Conservation (phyloP, 1,284 basidiomycete genomes). For the Naganishia sp. region DNA sequence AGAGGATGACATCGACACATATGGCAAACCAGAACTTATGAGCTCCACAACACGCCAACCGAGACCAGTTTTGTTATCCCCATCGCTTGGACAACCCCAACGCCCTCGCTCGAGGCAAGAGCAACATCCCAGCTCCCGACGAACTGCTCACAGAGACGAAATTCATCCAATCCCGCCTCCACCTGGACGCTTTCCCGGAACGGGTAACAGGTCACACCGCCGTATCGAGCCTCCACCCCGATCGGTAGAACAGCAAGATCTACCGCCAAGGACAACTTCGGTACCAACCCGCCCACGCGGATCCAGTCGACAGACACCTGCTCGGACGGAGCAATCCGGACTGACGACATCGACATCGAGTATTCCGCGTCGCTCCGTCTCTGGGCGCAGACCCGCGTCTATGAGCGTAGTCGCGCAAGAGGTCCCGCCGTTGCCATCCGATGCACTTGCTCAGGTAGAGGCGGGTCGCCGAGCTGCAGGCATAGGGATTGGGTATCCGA, state of each 20-base stretch:
- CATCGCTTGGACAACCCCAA: background rate
- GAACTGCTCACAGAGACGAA: background rate
- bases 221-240: background rate
- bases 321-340: background rate
- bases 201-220: constrained; percentile 2
- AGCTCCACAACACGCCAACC: background rate
- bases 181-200: constrained; percentile 3
- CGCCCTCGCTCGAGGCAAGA: constrained; percentile 2
- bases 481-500: constrained; percentile 13
- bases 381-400: constrained; percentile 6
- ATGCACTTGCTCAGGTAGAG: constrained; percentile 16
- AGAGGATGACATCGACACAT: background rate
- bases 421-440: constrained; percentile 10
- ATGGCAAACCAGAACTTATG: background rate
- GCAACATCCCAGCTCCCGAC: background rate
- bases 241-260: background rate
- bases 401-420: constrained; percentile 10
- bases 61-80: background rate
- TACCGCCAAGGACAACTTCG: constrained; percentile 1
- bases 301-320: constrained; percentile 6
- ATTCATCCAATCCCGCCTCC: constrained; percentile 5
- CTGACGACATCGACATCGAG: background rate
- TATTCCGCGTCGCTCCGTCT: constrained; percentile 19
- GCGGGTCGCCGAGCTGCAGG: constrained; percentile 11
- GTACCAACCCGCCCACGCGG: background rate